phyloP scores from a whole-genome alignment of 805 yeast species.

The Suhomyces sp. region DNA sequence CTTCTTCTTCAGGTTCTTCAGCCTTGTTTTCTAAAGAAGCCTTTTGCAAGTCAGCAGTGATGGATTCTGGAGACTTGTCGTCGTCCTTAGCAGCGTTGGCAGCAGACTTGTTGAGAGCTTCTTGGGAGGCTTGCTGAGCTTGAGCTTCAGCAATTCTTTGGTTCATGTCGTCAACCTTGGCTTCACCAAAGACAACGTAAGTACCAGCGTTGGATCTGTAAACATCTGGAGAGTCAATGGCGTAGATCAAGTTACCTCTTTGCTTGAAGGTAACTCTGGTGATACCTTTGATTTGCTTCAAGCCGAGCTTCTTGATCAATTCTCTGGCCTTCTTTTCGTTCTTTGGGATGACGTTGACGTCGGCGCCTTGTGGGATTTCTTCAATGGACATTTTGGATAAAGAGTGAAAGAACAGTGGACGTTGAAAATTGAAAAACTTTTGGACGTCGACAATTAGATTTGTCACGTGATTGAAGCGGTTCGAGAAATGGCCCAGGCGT shows the following conservation, averaged over 20 bases:
- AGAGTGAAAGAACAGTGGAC: neutral
- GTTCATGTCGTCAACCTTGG: constrained; percentile 91
- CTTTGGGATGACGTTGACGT: constrained; percentile 76
- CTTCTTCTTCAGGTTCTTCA: constrained; percentile 56
- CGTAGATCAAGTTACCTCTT: constrained; percentile 86
- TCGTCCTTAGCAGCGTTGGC: constrained; percentile 34
- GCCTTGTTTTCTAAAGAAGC: constrained; percentile 50
- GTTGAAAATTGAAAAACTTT: neutral
- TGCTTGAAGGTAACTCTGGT: constrained; percentile 94
- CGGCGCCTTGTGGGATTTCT: constrained; percentile 80
- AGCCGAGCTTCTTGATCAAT: constrained; percentile 78
- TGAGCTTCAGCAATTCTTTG: constrained; percentile 82
- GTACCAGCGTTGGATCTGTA: constrained; percentile 92
- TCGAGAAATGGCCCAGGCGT: no score
- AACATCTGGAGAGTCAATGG: constrained; percentile 92
- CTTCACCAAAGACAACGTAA: constrained; percentile 96
- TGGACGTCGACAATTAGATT: neutral
- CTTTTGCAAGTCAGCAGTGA: constrained; percentile 77
- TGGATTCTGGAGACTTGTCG: constrained; percentile 70
- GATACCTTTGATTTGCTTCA: constrained; percentile 88
- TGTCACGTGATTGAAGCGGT: neutral
- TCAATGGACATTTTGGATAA: constrained; percentile 39
- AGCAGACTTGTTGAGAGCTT: constrained; percentile 44
- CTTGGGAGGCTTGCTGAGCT: constrained; percentile 64
- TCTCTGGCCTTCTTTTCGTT: constrained; percentile 96